Evolutionary conservation across 805 yeast species (phyloP), one percentile per base, ranked within the genome.

Genomic region (Candida berthetii): DNA sequence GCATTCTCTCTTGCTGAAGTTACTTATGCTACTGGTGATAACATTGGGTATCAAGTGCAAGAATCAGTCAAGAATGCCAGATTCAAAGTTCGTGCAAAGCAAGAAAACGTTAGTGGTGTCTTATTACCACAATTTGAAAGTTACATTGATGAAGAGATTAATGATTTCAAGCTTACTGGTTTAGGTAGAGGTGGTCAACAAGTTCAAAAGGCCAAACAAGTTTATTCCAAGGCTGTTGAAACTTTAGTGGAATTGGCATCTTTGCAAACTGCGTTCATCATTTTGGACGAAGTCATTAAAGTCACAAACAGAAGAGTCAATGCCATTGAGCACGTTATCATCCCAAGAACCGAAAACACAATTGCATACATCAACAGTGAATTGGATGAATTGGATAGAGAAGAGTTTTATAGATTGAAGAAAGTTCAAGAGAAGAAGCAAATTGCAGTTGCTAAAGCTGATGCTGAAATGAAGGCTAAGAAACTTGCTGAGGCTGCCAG

Each of bases 101-200:
- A 90, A 61, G 99, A 91, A 61, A 91, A 91, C 65, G 98, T 91
- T 35, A 82, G 95, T 48, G 99, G 99, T 66, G 99, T 91, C 31
- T 80, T 82, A 55, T 73, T 91, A 56, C 98, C 99, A 19, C 88
- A 90, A 46, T 93, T 91, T 53, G 96, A 90, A 55, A 78, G 90
- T 22, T 83, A 76, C 50, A 78, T 88, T 46, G 85, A 89, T 57
- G 88, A 85, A 48, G 78, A 80, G 10, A 85, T 87, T 60, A 91
- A 91, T 57, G 99, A 93, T 59, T 91, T 91, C 73, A 87, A 87
- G 63, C 72, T 91, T 78, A 91, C 98, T 5, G 99, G 99, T 53
- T 73, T 91, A 51, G 99, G 99, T 39, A 78, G 97, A 63, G 99
- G 99, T 66, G 98, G 99, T 49, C 98, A 91, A 66, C 98, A 91